These are phyloP conservation scores for Plasmodium inui DNA, from an alignment of 169 alveolate species.

Conservation along the genomic window DNA sequence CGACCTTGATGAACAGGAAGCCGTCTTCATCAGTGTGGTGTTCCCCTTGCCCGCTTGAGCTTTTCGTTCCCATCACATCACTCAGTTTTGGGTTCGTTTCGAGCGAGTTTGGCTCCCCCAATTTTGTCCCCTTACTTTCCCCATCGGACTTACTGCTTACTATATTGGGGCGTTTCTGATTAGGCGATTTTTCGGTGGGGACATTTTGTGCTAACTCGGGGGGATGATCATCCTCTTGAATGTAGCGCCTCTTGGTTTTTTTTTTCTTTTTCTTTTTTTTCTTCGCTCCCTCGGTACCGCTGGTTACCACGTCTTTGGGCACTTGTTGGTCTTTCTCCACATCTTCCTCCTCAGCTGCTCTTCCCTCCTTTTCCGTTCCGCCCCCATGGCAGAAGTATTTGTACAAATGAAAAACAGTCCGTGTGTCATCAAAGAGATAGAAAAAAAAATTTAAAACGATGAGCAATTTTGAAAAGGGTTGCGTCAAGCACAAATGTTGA, in stretches of 20 bases:
- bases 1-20: slow-evolving; percentile 34
- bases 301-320: neutral
- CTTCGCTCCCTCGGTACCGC: neutral
- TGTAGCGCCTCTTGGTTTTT: neutral
- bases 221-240: neutral
- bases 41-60: neutral
- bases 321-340: neutral
- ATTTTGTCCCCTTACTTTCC: neutral
- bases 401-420: slow-evolving; percentile 30
- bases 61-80: neutral
- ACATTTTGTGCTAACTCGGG: neutral
- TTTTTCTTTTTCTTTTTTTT: neutral
- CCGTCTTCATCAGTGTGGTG: slow-evolving; percentile 11
- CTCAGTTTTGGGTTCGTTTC: neutral
- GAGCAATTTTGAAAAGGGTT: slow-evolving; percentile 58
- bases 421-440: slow-evolving; percentile 55
- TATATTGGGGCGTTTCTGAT: neutral
- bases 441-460: slow-evolving; percentile 70
- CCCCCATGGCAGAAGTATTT: slow-evolving; percentile 33
- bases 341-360: neutral
- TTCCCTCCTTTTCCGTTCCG: neutral
- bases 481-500: slow-evolving; percentile 33
- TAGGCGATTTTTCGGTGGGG: neutral
- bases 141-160: neutral
- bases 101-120: neutral